Conservation (phyloP, 208 protist species). For the Wallacemonas sp. region DNA sequence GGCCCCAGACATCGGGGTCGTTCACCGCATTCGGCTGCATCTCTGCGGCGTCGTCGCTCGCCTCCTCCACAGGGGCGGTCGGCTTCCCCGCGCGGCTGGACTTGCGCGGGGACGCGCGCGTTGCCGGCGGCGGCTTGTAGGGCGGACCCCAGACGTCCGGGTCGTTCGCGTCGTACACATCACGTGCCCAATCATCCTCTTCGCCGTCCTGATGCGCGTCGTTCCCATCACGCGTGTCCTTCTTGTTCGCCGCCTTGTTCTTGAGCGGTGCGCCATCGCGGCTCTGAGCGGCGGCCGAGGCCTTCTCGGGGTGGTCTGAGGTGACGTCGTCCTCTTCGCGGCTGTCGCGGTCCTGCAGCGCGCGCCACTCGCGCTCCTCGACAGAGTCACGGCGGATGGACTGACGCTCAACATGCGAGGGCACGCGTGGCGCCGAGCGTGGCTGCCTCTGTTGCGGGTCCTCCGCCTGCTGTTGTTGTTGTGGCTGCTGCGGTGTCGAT, state of each 20-base stretch:
- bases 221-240: too few relatives aligned
- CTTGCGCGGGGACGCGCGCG: not conserved
- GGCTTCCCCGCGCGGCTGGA: not conserved
- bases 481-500: too few relatives aligned
- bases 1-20: constrained; percentile 9
- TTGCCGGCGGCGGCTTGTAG: not conserved
- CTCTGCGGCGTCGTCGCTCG: not conserved
- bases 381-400: constrained; percentile 13
- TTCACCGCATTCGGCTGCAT: not conserved
- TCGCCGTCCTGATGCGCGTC: not conserved
- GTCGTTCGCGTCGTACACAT: constrained; percentile 15
- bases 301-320: too few relatives aligned
- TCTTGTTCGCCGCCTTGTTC: too few relatives aligned
- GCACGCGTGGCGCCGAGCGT: too few relatives aligned
- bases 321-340: too few relatives aligned
- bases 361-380: constrained; percentile 4
- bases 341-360: not conserved
- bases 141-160: constrained; percentile 13
- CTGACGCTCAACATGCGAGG: not conserved
- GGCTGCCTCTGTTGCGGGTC: too few relatives aligned
- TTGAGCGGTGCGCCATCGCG: too few relatives aligned
- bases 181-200: not conserved
- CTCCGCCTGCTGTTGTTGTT: not conserved
- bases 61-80: not conserved
- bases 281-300: too few relatives aligned